Evolutionary conservation across 73 alveolate species (phyloP).

Genomic region (Diophrys sp.): DNA sequence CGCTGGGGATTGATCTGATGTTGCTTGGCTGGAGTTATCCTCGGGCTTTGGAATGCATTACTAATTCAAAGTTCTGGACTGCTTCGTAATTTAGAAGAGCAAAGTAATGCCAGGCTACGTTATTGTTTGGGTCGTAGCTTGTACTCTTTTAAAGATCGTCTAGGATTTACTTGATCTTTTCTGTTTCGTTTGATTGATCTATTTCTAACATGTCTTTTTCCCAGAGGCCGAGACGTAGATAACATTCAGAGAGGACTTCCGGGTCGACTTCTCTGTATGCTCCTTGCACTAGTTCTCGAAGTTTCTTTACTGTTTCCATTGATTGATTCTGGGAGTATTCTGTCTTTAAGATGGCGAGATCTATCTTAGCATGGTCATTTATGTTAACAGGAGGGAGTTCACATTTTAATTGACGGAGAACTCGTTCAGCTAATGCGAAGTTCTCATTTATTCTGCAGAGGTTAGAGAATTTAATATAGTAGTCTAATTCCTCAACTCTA

Average conservation of each 20-base stretch:
- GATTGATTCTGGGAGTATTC: constrained; percentile 50
- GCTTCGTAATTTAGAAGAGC: constrained; percentile 82
- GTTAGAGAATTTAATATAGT: constrained; percentile 59
- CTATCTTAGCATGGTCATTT: constrained; percentile 40
- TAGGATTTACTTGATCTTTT: constrained; percentile 63
- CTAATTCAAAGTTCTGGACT: constrained; percentile 13
- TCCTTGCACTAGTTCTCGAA: constrained; percentile 46
- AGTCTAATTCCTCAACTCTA: constrained; percentile 72
- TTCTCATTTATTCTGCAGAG: constrained; percentile 34
- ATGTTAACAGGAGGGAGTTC: constrained; percentile 20
- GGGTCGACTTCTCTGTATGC: constrained; percentile 60
- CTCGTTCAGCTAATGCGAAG: constrained; percentile 28
- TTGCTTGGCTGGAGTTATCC: constrained; percentile 20
- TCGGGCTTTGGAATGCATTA: constrained; percentile 19
- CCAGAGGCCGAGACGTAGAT: constrained; percentile 85
- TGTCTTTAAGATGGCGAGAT: constrained; percentile 54
- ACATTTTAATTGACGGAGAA: constrained; percentile 32
- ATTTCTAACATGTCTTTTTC: constrained; percentile 57
- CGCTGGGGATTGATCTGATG: constrained; percentile 7
- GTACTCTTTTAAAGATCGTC: constrained; percentile 76
- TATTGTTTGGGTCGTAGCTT: constrained; percentile 58
- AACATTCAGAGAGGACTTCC: constrained; percentile 61
- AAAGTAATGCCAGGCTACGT: constrained; percentile 90
- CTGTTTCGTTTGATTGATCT: constrained; percentile 20
- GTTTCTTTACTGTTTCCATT: constrained; percentile 54